Conservation (phyloP, 140 eudicot genomes). For the Flaveria floridana region DNA sequence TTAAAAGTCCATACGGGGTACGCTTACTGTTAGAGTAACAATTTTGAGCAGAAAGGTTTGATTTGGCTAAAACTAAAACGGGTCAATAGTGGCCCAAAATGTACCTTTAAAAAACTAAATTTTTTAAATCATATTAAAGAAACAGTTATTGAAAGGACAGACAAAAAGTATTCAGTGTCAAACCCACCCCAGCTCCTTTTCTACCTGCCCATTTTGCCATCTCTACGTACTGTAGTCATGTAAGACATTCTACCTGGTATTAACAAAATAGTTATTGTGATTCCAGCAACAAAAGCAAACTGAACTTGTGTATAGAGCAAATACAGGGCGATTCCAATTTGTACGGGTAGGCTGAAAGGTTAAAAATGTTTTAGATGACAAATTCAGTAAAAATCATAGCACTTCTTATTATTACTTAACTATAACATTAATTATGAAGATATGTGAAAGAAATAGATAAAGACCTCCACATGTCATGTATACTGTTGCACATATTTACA, state of each 20-base stretch:
- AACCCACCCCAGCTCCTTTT: neutral
- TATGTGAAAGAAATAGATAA: conserved; percentile 8
- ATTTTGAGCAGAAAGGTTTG: neutral
- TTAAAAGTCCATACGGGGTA: neutral
- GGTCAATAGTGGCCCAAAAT: neutral
- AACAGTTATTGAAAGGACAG: neutral
- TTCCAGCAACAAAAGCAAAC: conserved; percentile 87
- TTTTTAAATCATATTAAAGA: neutral
- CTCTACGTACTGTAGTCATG: neutral
- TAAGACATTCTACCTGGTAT: conserved; percentile 69
- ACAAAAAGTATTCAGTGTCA: neutral
- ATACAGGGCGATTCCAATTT: conserved; percentile 85
- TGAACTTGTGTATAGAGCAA: conserved; percentile 86
- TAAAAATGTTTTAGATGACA: conserved; percentile 11
- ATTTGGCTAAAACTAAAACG: neutral
- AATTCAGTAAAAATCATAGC: conserved; percentile 2
- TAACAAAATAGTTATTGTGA: conserved; percentile 71
- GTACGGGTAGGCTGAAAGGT: conserved; percentile 84
- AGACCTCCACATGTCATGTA: conserved; percentile 98
- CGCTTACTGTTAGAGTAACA: neutral
- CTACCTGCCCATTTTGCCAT: neutral
- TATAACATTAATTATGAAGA: neutral
- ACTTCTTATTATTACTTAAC: conserved; percentile 1
- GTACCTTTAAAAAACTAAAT: too few species aligned
- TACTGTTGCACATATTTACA: conserved; percentile 84